phyloP scores from a whole-genome alignment of 2,329 filamentous ascomycete genomes.

The Penicillium sp. region DNA sequence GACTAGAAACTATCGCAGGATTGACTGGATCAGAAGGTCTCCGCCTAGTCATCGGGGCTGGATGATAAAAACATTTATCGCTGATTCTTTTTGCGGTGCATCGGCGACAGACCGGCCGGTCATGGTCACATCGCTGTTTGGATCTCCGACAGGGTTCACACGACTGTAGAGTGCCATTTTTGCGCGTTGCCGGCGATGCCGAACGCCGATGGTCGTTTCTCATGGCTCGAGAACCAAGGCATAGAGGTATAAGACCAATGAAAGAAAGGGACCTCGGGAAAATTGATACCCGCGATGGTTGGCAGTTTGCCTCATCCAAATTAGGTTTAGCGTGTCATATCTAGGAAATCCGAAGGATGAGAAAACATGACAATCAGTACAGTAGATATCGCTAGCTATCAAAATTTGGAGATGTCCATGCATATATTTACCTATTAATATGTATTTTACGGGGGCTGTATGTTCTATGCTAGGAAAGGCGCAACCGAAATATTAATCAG shows the following conservation, averaged over 20 bases:
- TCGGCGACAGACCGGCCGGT: slow-evolving; percentile 33
- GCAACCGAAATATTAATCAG: neutral
- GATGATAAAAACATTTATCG: slow-evolving; percentile 38
- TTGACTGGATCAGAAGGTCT: slow-evolving; percentile 11
- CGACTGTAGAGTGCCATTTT: slow-evolving; percentile 37
- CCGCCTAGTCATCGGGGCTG: slow-evolving; percentile 39
- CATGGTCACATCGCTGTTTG: slow-evolving; percentile 38
- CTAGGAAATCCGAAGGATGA: neutral
- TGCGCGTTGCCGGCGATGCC: slow-evolving; percentile 30
- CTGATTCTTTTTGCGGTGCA: slow-evolving; percentile 31
- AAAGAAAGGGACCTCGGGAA: neutral
- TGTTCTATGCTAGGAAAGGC: neutral
- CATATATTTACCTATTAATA: neutral
- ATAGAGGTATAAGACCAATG: neutral
- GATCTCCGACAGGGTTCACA: slow-evolving; percentile 40
- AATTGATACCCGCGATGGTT: neutral
- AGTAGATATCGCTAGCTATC: neutral
- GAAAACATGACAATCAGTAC: neutral
- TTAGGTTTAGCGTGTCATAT: slow-evolving; percentile 2
- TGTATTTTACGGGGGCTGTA: neutral
- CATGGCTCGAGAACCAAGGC: slow-evolving; percentile 9
- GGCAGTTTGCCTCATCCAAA: neutral
- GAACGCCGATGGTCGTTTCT: slow-evolving; percentile 20
- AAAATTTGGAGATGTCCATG: neutral
- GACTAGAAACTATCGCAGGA: slow-evolving; percentile 11